Conservation (phyloP, 75 land plant genomes). For the Ceratopteris richardii region DNA sequence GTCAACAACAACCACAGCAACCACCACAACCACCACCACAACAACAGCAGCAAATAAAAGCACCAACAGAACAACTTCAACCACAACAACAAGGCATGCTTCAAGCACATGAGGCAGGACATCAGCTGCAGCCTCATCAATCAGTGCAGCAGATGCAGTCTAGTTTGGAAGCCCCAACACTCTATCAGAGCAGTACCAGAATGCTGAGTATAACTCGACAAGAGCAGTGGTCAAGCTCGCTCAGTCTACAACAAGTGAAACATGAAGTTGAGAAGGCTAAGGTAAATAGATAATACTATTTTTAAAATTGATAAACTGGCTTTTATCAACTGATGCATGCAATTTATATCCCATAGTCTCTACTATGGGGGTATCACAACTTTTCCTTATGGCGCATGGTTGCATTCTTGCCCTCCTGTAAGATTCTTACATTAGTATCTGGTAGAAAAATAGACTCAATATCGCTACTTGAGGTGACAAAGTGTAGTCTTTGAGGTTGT, state of each 20-base stretch:
- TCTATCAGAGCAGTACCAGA: slow-evolving; percentile 1
- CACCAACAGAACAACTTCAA: slow-evolving; percentile 27
- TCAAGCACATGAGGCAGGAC: slow-evolving; percentile 1
- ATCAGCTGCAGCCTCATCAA: neutral
- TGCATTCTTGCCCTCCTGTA: too few relatives aligned
- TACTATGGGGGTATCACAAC: too few relatives aligned
- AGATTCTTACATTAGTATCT: too few relatives aligned
- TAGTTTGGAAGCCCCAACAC: neutral
- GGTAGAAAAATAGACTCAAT: too few relatives aligned
- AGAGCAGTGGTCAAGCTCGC: slow-evolving; percentile 22
- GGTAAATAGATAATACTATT: neutral
- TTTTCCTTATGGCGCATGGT: too few relatives aligned
- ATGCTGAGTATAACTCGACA: slow-evolving; percentile 4
- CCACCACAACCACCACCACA: neutral
- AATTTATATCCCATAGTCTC: too few relatives aligned
- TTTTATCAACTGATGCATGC: too few relatives aligned
- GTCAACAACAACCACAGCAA: slow-evolving; percentile 1
- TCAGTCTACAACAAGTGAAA: slow-evolving; percentile 24
- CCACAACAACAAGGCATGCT: slow-evolving; percentile 9
- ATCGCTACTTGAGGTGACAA: too few relatives aligned
- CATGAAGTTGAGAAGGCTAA: slow-evolving; percentile 42
- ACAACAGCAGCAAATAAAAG: slow-evolving; percentile 28
- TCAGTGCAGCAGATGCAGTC: too few relatives aligned
- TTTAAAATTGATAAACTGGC: too few relatives aligned
- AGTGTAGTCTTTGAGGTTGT: too few relatives aligned